Conservation (phyloP, 2,329 filamentous ascomycete species). For the Knufia petricola region DNA sequence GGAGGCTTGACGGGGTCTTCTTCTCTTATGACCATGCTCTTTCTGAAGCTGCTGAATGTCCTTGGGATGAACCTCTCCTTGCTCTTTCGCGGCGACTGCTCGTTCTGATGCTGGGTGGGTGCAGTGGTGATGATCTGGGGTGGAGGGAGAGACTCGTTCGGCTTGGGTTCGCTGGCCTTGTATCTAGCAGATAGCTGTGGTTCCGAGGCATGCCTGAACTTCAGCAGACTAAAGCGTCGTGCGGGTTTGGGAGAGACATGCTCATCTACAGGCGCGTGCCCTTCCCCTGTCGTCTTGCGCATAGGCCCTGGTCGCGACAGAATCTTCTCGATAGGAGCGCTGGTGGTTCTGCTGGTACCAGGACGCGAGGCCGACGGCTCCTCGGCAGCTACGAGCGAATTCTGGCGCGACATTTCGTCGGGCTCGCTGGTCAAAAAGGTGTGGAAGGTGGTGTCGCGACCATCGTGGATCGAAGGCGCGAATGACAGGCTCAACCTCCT, state of each 20-base stretch:
- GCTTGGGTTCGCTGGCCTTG: conserved; percentile 43
- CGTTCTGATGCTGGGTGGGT: conserved; percentile 58
- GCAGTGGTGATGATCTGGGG: conserved; percentile 83
- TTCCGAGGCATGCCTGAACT: conserved; percentile 87
- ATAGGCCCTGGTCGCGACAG: background rate
- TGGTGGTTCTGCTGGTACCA: conserved; percentile 6
- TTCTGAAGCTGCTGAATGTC: conserved; percentile 28
- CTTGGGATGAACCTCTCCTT: conserved; percentile 32
- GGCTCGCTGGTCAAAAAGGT: conserved; percentile 13
- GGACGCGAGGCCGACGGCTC: background rate
- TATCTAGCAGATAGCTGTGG: conserved; percentile 74
- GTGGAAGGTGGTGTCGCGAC: conserved; percentile 13
- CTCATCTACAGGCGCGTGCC: conserved; percentile 3
- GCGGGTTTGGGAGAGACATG: conserved; percentile 27
- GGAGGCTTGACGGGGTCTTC: conserved; percentile 10
- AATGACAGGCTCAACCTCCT: conserved; percentile 19
- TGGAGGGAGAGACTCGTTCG: conserved; percentile 27
- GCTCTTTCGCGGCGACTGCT: conserved; percentile 31
- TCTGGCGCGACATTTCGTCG: conserved; percentile 8
- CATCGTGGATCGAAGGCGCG: conserved; percentile 7
- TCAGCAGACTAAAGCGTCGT: conserved; percentile 58
- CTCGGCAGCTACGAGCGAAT: background rate
- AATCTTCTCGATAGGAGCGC: background rate
- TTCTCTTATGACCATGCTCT: conserved; percentile 16
- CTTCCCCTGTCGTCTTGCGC: background rate